Base-by-base conservation (phyloP, 2,329 filamentous ascomycete genomes). In the Trichoderma endophyticum region DNA sequence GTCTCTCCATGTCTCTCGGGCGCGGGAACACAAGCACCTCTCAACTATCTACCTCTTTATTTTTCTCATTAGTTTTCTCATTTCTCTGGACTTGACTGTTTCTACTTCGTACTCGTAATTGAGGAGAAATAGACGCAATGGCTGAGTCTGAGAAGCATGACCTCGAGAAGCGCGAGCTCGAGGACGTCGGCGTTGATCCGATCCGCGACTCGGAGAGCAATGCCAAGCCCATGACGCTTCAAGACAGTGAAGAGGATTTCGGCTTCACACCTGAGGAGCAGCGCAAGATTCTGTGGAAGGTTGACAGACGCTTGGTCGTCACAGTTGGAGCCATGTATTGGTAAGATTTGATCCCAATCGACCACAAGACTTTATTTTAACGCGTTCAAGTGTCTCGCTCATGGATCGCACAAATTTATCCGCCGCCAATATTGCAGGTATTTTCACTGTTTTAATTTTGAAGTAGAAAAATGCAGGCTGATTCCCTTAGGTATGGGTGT, bases 331-430 rank as follows among this genome's bases (percentile, higher is more conserved):
- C 86, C 74, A 87, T 94, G 82, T 95, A 95, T 80, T 93, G 91
- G 43, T 51, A 21, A 51, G 43, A 51, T 51, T 18, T 12, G 2
- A 51, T 21, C 43, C 4, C 4, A n/a, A 51, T 12, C 4, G 8
- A 51, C 9, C n/a, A 21, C 12, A 21, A 11, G 9, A 21, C 43
- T 12, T 21, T 0, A n/a, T 51, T 6, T 21, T 51, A 21, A 51
- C 43, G 4, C 43, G n/a, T n/a, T 0, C 0, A 51, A 51, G 43
- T 78, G 85, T 93, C 76, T 91, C 88, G 74, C 82, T 95, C 72
- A 93, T 95, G 89, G 93, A 96, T 78, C 86, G 93, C 36, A 93
- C 91, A 2, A 95, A 95, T 80, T 82, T 95, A 78, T 88, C 88
- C n/a, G 85, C 88, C 26, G 92, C 92, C 54, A 88, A 88, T 60